Conservation (phyloP, 2,329 filamentous ascomycete species). For the Diaporthe batatas region DNA sequence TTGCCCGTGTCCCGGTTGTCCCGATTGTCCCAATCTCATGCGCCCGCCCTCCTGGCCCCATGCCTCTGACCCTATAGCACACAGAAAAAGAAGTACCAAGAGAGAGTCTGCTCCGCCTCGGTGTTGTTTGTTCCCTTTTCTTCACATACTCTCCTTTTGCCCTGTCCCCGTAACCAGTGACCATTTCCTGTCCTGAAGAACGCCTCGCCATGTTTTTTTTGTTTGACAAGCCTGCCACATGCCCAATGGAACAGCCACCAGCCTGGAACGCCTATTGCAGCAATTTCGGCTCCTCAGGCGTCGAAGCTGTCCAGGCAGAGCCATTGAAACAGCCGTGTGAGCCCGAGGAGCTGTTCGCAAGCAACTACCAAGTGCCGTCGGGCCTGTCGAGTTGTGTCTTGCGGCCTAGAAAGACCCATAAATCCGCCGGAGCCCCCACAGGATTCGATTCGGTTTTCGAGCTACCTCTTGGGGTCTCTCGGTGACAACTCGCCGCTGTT, state of each 20-base stretch:
- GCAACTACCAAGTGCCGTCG: not conserved
- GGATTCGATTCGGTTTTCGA: not conserved
- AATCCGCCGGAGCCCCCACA: not conserved
- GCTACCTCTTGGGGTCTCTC: slow-evolving; percentile 41
- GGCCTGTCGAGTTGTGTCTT: not conserved
- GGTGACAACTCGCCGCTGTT: slow-evolving; percentile 42
- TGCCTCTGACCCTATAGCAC: slow-evolving; percentile 14
- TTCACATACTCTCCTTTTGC: not conserved
- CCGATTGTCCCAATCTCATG: not conserved
- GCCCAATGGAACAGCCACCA: slow-evolving; percentile 6
- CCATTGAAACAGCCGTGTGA: not conserved
- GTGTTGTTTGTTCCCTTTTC: not conserved
- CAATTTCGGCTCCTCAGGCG: not conserved
- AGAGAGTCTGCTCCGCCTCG: not conserved
- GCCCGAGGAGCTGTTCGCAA: not conserved
- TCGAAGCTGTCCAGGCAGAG: not conserved
- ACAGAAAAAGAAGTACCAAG: slow-evolving; percentile 17
- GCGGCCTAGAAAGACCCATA: not conserved
- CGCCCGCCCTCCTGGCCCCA: not conserved
- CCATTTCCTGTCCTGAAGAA: slow-evolving; percentile 18
- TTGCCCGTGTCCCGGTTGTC: not conserved
- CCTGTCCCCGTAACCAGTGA: slow-evolving; percentile 3
- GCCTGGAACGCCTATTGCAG: slow-evolving; percentile 14
- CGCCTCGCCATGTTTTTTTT: slow-evolving; percentile 34
- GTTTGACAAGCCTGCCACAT: slow-evolving; percentile 25